phyloP scores from a whole-genome alignment of 108 stramenopile genomes.

The Conticribra guillardii region DNA sequence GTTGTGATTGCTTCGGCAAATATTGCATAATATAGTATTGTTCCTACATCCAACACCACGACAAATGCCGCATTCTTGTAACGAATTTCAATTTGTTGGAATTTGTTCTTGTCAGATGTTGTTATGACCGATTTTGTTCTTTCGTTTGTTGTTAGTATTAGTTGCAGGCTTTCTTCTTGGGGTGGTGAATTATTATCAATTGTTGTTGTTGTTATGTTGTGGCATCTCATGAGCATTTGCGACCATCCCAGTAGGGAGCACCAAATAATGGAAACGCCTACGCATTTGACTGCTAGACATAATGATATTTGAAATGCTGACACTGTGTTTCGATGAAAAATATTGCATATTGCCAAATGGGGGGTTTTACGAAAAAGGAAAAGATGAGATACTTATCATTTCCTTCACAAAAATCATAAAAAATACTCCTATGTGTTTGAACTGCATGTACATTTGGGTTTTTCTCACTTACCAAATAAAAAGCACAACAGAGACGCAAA shows the following conservation, averaged over 20 bases:
- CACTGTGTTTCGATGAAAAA: not conserved
- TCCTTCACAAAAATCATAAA: too few species aligned
- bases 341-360: not conserved
- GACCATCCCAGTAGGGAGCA: constrained; percentile 56
- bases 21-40: constrained; percentile 47
- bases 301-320: constrained; percentile 37
- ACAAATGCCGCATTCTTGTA: constrained; percentile 3
- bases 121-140: too few species aligned
- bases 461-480: too few species aligned
- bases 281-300: constrained; percentile 54
- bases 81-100: not conserved
- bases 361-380: not conserved
- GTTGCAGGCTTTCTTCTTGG: too few species aligned
- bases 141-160: too few species aligned
- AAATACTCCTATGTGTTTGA: too few species aligned
- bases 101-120: not conserved
- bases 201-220: too few species aligned
- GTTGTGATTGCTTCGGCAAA: constrained; percentile 50
- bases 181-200: too few species aligned
- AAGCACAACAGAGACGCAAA: not conserved
- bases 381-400: not conserved
- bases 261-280: constrained; percentile 68
- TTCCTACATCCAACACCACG: constrained; percentile 13
- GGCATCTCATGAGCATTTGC: constrained; percentile 3
- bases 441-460: too few species aligned